Evolutionary conservation across 805 yeast species (phyloP).

Genomic region (Metschnikowia anglica): DNA sequence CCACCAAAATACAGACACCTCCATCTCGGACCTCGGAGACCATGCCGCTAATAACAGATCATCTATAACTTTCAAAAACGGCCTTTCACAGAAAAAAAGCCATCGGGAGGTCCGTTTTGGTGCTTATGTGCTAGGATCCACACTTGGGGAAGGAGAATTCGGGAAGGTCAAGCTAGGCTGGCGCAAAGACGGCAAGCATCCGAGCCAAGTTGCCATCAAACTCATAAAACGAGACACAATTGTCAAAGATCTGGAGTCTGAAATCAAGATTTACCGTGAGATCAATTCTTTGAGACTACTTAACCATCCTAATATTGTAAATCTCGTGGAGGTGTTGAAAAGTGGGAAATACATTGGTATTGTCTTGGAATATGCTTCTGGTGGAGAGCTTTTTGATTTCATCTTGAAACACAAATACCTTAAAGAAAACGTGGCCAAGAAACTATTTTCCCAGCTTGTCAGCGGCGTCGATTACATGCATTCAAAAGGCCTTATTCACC

Average conservation of each 20-base stretch:
- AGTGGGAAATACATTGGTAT: slow-evolving; percentile 95
- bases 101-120: slow-evolving; percentile 83
- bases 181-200: slow-evolving; percentile 78
- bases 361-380: slow-evolving; percentile 93
- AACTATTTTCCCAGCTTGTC: slow-evolving; percentile 87
- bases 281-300: slow-evolving; percentile 84
- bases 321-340: slow-evolving; percentile 87
- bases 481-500: slow-evolving; percentile 73
- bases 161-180: slow-evolving; percentile 97
- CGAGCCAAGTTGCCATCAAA: slow-evolving; percentile 90
- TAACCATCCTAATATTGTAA: slow-evolving; percentile 91
- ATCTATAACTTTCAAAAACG: slow-evolving; percentile 6
- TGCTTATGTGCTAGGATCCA: slow-evolving; percentile 83
- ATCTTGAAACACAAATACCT: slow-evolving; percentile 82
- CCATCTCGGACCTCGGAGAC: slow-evolving; percentile 10
- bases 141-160: slow-evolving; percentile 97
- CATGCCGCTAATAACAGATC: slow-evolving; percentile 3
- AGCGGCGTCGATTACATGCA: slow-evolving; percentile 92
- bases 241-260: slow-evolving; percentile 82
- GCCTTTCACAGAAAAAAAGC: slow-evolving; percentile 1
- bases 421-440: slow-evolving; percentile 83
- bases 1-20: slow-evolving; percentile 9
- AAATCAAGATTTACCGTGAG: slow-evolving; percentile 87
- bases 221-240: slow-evolving; percentile 85
- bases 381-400: slow-evolving; percentile 94